Conservation (phyloP, 83 land plant species). For the Thuja plicata region DNA sequence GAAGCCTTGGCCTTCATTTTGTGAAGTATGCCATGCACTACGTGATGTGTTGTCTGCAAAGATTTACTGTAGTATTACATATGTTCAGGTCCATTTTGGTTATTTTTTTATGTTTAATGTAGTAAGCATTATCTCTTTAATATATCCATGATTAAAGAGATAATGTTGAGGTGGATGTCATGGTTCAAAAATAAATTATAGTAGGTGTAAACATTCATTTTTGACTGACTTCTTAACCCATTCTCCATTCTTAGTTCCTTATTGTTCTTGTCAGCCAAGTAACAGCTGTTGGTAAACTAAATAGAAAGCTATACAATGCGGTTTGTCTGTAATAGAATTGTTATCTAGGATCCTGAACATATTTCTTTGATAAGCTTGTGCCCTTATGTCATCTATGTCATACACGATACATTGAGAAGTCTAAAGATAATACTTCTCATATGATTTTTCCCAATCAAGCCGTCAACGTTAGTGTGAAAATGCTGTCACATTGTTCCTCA, state of each 20-base stretch:
- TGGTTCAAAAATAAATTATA: neutral
- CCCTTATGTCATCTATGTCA: too few species aligned
- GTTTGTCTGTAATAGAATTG: neutral
- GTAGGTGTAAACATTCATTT: neutral
- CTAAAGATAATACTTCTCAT: too few species aligned
- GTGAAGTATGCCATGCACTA: neutral
- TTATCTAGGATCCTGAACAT: neutral
- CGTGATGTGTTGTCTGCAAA: neutral
- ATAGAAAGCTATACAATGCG: neutral
- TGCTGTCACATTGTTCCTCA: too few species aligned
- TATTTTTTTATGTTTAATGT: neutral
- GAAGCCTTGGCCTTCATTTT: neutral
- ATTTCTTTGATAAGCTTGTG: too few species aligned
- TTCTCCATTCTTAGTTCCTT: neutral
- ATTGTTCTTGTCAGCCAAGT: neutral
- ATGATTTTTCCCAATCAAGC: too few species aligned
- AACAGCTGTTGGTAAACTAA: neutral
- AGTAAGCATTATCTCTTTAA: neutral
- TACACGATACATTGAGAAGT: too few species aligned
- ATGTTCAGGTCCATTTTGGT: neutral
- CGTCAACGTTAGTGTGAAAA: too few species aligned
- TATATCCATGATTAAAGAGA: neutral
- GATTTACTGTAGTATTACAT: neutral
- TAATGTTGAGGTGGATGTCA: neutral
- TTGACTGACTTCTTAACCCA: neutral